Evolutionary conservation across 305 asterid genomes (phyloP).

Genomic region (Fraxinus baroniana): DNA sequence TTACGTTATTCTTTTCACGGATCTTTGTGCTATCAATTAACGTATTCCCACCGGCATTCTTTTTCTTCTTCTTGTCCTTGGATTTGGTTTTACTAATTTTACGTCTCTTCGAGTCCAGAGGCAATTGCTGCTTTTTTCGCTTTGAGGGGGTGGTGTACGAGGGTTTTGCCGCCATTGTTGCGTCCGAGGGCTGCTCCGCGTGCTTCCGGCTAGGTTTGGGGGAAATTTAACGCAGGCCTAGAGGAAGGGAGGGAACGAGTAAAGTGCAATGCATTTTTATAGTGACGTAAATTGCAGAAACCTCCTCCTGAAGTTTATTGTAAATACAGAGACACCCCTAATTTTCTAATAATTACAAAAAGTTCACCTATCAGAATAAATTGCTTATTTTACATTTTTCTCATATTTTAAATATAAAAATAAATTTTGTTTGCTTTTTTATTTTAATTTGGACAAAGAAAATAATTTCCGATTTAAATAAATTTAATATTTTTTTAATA

Average conservation of each 20-base stretch:
- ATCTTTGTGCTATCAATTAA: slow-evolving; percentile 3
- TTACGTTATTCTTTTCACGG: slow-evolving; percentile 22
- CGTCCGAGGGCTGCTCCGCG: not conserved
- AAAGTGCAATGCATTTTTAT: not conserved
- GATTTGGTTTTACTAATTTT: slow-evolving; percentile 26
- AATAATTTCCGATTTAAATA: too few relatives aligned
- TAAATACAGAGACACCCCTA: not conserved
- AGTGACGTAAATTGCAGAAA: not conserved
- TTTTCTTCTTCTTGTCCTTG: slow-evolving; percentile 21
- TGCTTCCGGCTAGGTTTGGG: not conserved
- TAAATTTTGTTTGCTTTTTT: too few relatives aligned
- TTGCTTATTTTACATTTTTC: not conserved
- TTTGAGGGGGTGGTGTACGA: slow-evolving; percentile 23
- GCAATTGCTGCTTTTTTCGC: slow-evolving; percentile 28
- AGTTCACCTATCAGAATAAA: not conserved
- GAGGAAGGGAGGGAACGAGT: not conserved
- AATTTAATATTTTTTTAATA: too few relatives aligned
- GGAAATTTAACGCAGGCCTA: not conserved
- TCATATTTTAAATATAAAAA: not conserved
- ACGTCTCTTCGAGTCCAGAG: slow-evolving; percentile 28
- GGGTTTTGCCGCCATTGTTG: slow-evolving; percentile 2
- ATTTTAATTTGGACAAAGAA: not conserved
- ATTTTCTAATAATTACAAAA: not conserved
- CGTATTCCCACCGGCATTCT: slow-evolving; percentile 22
- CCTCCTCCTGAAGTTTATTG: not conserved